Evolutionary conservation across 129 eudicot species (phyloP).

Genomic region (Deinandra increscens): DNA sequence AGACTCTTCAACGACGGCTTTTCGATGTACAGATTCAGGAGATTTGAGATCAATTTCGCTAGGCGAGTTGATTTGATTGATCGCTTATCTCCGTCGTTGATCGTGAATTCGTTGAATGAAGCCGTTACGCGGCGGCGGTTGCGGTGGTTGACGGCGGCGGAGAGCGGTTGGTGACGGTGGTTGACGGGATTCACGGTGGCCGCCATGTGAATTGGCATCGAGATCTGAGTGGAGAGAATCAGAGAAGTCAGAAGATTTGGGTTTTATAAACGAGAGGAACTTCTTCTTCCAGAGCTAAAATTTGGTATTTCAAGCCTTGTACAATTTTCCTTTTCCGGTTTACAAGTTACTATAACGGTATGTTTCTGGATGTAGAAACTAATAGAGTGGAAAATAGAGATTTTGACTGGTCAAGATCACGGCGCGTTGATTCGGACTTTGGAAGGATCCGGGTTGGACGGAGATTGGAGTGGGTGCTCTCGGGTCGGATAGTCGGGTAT

Average conservation of each 20-base stretch:
- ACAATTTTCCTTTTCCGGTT: neutral
- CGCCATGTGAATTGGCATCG: neutral
- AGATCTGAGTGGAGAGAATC: neutral
- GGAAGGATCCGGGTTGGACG: conserved; percentile 24
- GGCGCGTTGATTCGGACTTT: conserved; percentile 26
- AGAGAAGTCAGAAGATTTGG: neutral
- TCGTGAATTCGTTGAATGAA: conserved; percentile 33
- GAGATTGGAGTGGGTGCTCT: neutral
- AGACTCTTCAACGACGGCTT: conserved; percentile 32
- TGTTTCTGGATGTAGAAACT: neutral
- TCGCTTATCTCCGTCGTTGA: conserved; percentile 22
- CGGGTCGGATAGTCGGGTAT: conserved; percentile 14
- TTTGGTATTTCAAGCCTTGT: neutral
- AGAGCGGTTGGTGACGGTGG: conserved; percentile 30
- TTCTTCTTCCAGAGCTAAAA: neutral
- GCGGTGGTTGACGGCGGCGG: conserved; percentile 12
- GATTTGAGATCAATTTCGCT: conserved; percentile 48
- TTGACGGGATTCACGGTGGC: conserved; percentile 34
- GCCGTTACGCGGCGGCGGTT: neutral
- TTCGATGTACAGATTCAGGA: conserved; percentile 50
- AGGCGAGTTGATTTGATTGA: conserved; percentile 37
- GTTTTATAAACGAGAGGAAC: neutral
- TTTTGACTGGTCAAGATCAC: conserved; percentile 19
- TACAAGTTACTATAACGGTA: neutral
- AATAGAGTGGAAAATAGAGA: conserved; percentile 11